Percentiles rank a stretch among this genome's conserved stretches.
Evolutionary conservation across 805 yeast species (phyloP).

Genomic region (Starmerella bombi): DNA sequence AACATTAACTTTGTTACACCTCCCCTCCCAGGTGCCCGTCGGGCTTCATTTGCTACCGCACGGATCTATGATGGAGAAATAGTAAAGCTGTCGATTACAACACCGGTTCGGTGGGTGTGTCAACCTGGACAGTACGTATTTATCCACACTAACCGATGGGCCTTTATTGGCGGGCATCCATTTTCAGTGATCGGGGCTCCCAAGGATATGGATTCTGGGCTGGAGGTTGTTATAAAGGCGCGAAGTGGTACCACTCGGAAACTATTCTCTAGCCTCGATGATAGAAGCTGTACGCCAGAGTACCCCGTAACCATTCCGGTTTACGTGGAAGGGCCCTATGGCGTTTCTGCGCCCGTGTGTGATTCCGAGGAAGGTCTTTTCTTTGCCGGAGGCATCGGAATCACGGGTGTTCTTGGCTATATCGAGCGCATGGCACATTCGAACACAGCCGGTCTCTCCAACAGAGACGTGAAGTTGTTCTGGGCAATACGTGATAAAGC

Average conservation of each 20-base stretch:
- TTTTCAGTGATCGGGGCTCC: constrained; percentile 38
- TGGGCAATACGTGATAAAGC: constrained; percentile 26
- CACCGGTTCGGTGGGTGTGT: constrained; percentile 42
- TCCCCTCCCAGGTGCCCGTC: constrained; percentile 30
- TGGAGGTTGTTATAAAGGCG: constrained; percentile 38
- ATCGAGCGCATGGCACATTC: constrained; percentile 26
- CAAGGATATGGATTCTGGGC: constrained; percentile 31
- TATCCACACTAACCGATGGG: constrained; percentile 35
- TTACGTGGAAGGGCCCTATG: constrained; percentile 52
- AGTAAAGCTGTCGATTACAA: constrained; percentile 37
- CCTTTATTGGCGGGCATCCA: constrained; percentile 59
- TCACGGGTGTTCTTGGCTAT: constrained; percentile 43
- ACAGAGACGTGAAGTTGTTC: constrained; percentile 19
- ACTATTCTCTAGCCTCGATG: constrained; percentile 27
- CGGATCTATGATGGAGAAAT: constrained; percentile 33
- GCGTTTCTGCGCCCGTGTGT: constrained; percentile 36
- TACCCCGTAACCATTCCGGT: constrained; percentile 31
- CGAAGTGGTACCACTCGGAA: constrained; percentile 42
- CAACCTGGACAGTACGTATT: constrained; percentile 53
- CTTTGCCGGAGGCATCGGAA: constrained; percentile 54
- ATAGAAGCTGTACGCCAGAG: constrained; percentile 26
- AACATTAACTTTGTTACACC: constrained; percentile 24
- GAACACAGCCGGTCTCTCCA: constrained; percentile 7
- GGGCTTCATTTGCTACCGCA: constrained; percentile 29
- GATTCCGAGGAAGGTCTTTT: constrained; percentile 37